These are phyloP conservation scores for Dittrichia graveolens DNA, from an alignment of 129 eudicot genomes.

Conservation along the genomic window DNA sequence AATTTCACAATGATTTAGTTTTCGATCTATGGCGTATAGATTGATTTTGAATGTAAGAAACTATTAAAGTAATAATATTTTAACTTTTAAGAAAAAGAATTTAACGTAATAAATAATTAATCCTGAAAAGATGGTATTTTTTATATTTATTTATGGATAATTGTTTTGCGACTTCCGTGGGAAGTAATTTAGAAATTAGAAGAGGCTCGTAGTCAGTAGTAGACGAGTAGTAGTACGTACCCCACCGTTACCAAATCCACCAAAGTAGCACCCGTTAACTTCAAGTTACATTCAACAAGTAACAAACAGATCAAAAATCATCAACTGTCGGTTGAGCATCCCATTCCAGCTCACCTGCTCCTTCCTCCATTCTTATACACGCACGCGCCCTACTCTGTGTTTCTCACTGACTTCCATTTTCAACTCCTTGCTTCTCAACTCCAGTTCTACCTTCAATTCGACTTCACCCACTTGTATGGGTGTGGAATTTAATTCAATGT, in stretches of 20 bases:
- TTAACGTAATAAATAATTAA: no score
- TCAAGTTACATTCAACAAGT: slow-evolving; percentile 24
- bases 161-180: no score
- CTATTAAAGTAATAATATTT: no score
- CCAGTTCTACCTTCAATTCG: not conserved
- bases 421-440: slow-evolving; percentile 7
- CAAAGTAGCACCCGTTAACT: slow-evolving; percentile 37
- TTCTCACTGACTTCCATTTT: not conserved
- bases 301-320: slow-evolving; percentile 24
- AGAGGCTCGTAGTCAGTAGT: no score
- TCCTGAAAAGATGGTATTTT: no score
- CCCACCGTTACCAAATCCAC: slow-evolving; percentile 40
- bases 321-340: slow-evolving; percentile 33
- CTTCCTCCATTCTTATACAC: not conserved
- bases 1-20: no score
- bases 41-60: no score
- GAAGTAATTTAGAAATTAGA: no score
- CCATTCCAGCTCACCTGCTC: slow-evolving; percentile 31
- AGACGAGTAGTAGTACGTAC: not conserved
- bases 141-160: no score
- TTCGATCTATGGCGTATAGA: no score
- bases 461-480: slow-evolving; percentile 20
- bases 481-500: slow-evolving; percentile 50
- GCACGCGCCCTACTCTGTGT: slow-evolving; percentile 21
- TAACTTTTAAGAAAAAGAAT: no score